Evolutionary conservation across 2,329 filamentous ascomycete genomes (phyloP).

Genomic region (Penicillium sclerotigenum): DNA sequence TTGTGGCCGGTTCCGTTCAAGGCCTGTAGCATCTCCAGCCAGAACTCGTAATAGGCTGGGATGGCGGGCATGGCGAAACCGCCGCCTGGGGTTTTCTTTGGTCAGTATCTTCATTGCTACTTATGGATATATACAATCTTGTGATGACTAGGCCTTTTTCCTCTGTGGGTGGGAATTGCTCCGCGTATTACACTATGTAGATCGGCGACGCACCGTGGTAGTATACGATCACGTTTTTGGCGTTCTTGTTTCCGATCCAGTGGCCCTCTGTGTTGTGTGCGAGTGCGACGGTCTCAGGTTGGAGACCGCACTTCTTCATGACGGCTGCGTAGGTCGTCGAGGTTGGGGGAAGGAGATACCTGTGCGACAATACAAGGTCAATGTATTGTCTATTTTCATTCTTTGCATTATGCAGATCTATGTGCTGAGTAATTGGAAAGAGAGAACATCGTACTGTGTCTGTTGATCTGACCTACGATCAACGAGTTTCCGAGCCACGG

Average conservation of each 20-base stretch:
- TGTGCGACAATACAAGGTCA: constrained; percentile 8
- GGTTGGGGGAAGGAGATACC: constrained; percentile 27
- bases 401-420: background rate
- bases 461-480: constrained; percentile 28
- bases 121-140: background rate
- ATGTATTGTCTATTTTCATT: background rate
- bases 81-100: constrained; percentile 45
- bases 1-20: constrained; percentile 42
- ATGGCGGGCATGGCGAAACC: constrained; percentile 50
- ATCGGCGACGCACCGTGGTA: constrained; percentile 33
- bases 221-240: constrained; percentile 40
- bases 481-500: constrained; percentile 30
- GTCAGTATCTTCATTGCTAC: constrained; percentile 3
- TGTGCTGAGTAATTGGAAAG: background rate
- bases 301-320: constrained; percentile 26
- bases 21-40: constrained; percentile 39
- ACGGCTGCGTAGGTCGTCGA: constrained; percentile 25
- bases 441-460: constrained; percentile 31
- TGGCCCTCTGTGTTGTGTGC: constrained; percentile 33
- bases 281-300: constrained; percentile 31
- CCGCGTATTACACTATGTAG: background rate
- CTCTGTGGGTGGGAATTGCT: background rate
- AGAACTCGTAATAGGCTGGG: constrained; percentile 47
- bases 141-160: background rate
- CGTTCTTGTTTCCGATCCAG: constrained; percentile 41